Conservation (phyloP, 192 early-diverging fungal genomes). For the Entomortierella lignicola region DNA sequence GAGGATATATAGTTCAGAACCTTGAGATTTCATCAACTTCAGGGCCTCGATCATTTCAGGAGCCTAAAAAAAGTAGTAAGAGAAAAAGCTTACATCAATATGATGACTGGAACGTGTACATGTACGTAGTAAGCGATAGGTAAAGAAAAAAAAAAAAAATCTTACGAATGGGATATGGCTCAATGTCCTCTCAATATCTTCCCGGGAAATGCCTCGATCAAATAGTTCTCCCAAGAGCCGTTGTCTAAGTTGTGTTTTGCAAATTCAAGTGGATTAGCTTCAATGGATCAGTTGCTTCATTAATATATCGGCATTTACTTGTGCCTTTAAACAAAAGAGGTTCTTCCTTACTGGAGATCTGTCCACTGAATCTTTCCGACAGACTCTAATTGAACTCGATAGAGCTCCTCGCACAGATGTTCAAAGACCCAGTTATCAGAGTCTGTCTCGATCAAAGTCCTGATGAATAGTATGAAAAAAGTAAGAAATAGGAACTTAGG, state of each 20-base stretch:
- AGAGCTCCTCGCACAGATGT: conserved; percentile 47
- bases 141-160: neutral
- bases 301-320: no score
- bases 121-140: neutral
- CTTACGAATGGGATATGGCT: conserved; percentile 37
- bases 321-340: neutral
- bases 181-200: conserved; percentile 26
- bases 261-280: neutral
- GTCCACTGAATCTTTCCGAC: conserved; percentile 64
- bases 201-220: conserved; percentile 17
- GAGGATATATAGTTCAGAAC: conserved; percentile 64
- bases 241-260: conserved; percentile 4
- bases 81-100: neutral
- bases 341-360: conserved; percentile 64
- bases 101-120: neutral
- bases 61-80: conserved; percentile 31
- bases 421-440: conserved; percentile 65
- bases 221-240: conserved; percentile 21
- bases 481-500: neutral
- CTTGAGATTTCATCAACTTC: conserved; percentile 52
- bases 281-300: neutral
- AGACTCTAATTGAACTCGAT: conserved; percentile 33
- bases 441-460: conserved; percentile 72
- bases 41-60: conserved; percentile 61
- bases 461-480: neutral